Evolutionary conservation across 768 basidiomycete genomes (phyloP).

Genomic region (Jaapia argillacea): DNA sequence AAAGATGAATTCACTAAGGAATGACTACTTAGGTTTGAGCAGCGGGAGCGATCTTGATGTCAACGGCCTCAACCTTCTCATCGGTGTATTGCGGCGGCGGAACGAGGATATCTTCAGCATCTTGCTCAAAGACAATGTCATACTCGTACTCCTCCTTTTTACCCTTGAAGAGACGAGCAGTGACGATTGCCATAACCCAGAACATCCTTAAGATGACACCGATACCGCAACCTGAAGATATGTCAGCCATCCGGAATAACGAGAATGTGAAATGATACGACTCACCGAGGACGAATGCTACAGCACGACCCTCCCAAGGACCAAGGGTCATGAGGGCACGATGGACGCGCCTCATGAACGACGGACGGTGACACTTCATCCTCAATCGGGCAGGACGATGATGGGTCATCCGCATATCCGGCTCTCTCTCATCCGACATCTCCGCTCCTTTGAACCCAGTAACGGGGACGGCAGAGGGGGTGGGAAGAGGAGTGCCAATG

Average conservation of each 20-base stretch:
- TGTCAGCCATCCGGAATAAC: neutral
- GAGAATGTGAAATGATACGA: conserved; percentile 11
- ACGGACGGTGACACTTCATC: conserved; percentile 11
- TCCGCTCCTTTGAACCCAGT: conserved; percentile 7
- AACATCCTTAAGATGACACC: conserved; percentile 77
- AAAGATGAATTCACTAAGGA: no score
- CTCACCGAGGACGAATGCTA: conserved; percentile 76
- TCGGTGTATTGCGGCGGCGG: conserved; percentile 52
- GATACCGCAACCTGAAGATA: conserved; percentile 65
- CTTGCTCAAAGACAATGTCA: conserved; percentile 31
- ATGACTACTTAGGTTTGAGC: no score
- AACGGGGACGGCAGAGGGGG: conserved; percentile 2
- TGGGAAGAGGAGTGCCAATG: conserved; percentile 1
- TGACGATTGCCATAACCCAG: conserved; percentile 59
- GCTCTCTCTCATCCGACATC: conserved; percentile 1
- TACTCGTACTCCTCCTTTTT: conserved; percentile 26
- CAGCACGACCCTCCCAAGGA: conserved; percentile 74
- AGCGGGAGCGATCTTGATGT: conserved; percentile 4
- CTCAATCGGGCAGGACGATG: no score
- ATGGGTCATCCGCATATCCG: conserved; percentile 8
- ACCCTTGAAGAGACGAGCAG: conserved; percentile 45
- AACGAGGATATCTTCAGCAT: conserved; percentile 35
- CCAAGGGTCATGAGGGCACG: conserved; percentile 60
- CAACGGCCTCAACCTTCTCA: conserved; percentile 30
- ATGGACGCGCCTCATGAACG: conserved; percentile 54